phyloP scores from a whole-genome alignment of 305 asterid species.

The Fraxinus latifolia region DNA sequence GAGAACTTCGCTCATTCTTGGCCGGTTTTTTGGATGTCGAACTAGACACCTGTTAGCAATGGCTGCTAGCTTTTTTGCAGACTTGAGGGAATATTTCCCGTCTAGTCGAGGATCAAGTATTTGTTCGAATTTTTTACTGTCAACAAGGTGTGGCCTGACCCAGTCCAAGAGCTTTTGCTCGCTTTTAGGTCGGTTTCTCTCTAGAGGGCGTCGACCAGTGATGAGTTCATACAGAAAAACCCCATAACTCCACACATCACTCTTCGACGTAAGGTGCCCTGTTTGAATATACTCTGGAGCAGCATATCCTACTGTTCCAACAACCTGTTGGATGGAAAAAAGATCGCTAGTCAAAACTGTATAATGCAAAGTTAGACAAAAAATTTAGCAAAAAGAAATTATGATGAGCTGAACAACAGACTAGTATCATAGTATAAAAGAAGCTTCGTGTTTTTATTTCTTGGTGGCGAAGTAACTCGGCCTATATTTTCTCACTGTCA shows the following conservation, averaged over 20 bases:
- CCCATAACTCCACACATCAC: conserved; percentile 94
- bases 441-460: neutral
- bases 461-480: neutral
- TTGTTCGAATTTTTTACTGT: conserved; percentile 70
- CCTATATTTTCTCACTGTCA: neutral
- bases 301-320: conserved; percentile 91
- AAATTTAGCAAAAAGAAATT: neutral
- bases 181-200: conserved; percentile 67
- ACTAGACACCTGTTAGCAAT: conserved; percentile 69
- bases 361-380: neutral
- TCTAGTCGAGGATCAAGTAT: conserved; percentile 71
- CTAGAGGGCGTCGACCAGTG: conserved; percentile 79
- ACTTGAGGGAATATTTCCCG: conserved; percentile 52
- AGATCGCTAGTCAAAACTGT: neutral
- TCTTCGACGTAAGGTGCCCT: conserved; percentile 78
- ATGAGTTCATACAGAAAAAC: conserved; percentile 85
- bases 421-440: neutral
- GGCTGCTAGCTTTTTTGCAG: conserved; percentile 83
- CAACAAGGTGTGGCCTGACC: conserved; percentile 71
- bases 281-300: conserved; percentile 91
- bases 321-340: conserved; percentile 46
- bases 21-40: conserved; percentile 70
- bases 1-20: conserved; percentile 69
- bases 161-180: conserved; percentile 85
- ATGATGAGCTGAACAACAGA: neutral